phyloP scores from a whole-genome alignment of 164 flowering plant genomes.

The Magnolia officinalis region DNA sequence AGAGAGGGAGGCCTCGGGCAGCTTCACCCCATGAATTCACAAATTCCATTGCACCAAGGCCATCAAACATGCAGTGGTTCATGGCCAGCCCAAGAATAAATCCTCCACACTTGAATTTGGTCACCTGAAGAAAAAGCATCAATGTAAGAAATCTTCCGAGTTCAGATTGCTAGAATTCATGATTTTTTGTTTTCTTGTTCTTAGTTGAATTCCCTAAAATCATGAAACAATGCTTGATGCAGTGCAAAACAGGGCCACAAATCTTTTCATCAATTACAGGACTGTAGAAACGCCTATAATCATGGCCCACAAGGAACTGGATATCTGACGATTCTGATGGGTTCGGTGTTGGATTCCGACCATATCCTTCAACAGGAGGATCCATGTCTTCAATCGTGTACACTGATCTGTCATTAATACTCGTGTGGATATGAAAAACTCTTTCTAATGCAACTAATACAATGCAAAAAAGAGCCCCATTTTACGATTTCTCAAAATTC shows the following conservation, averaged over 20 bases:
- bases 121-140: conserved; percentile 45
- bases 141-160: not conserved
- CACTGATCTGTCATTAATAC: too few species aligned
- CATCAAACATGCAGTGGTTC: conserved; percentile 88
- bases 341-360: too few species aligned
- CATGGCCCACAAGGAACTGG: not conserved
- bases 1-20: conserved; percentile 57
- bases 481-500: not conserved
- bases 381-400: too few species aligned
- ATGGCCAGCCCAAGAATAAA: conserved; percentile 70
- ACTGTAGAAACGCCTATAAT: not conserved
- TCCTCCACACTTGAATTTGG: conserved; percentile 87
- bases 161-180: not conserved
- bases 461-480: too few species aligned
- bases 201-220: not conserved
- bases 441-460: too few species aligned
- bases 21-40: conserved; percentile 81
- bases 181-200: not conserved
- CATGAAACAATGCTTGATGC: not conserved
- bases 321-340: too few species aligned
- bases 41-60: conserved; percentile 83
- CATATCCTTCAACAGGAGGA: too few species aligned
- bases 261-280: not conserved
- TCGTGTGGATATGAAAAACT: too few species aligned
- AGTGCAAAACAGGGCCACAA: not conserved